A percentile compares a stretch with the other conserved stretches of the same genome.
Evolutionary conservation across 768 basidiomycete genomes (phyloP).

Genomic region (Kwoniella bestiolae): DNA sequence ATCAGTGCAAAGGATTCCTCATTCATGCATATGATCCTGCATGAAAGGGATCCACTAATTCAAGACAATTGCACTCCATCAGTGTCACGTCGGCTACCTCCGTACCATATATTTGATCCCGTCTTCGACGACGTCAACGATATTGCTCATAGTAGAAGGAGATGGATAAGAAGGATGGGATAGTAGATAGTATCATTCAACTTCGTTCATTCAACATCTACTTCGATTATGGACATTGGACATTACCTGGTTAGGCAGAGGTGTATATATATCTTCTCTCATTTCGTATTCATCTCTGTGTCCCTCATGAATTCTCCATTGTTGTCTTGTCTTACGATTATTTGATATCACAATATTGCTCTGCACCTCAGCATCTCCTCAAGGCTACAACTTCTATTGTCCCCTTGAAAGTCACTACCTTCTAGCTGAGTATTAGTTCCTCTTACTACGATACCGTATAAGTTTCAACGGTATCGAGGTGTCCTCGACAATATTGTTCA

Average conservation of each 20-base stretch:
- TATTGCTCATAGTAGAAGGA: no score
- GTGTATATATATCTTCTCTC: neutral
- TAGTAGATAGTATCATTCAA: neutral
- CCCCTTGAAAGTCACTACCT: neutral
- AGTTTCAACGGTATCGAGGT: neutral
- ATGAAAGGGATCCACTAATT: no score
- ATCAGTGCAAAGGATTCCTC: no score
- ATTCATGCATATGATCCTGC: no score
- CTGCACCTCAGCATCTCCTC: neutral
- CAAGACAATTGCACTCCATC: no score
- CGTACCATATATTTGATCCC: no score
- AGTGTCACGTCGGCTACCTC: no score
- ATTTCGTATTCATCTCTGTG: neutral
- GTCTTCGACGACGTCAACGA: no score
- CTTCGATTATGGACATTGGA: neutral
- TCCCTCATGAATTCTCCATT: slow-evolving; percentile 1
- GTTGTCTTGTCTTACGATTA: neutral
- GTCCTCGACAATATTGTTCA: neutral
- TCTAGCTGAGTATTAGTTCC: neutral
- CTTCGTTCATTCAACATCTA: neutral
- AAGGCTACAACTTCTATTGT: neutral
- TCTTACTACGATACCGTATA: neutral
- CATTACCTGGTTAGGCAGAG: neutral
- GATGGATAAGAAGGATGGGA: no score
- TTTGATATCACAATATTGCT: neutral